phyloP scores from a whole-genome alignment of 768 basidiomycete genomes.

The Pleurotus platypus region DNA sequence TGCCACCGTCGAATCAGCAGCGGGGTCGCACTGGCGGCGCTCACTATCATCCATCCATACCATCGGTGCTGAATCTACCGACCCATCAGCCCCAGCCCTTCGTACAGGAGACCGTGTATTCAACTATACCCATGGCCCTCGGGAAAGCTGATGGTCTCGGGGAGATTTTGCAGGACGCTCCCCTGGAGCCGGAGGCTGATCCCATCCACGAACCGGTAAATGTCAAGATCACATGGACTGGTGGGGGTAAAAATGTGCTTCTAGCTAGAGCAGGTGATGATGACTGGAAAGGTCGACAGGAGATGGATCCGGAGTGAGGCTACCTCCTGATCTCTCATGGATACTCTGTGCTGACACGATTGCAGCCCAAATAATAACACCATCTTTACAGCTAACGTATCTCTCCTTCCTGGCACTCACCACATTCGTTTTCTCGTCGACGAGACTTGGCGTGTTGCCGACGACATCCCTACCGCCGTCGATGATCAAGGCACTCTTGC shows the following conservation, averaged over 20 bases:
- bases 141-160: conserved; percentile 24
- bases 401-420: conserved; percentile 84
- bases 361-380: conserved; percentile 24
- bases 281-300: conserved; percentile 68
- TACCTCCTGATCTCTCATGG: conserved; percentile 10
- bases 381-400: conserved; percentile 33
- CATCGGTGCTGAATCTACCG: conserved; percentile 33
- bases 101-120: conserved; percentile 55
- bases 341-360: conserved; percentile 10
- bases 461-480: conserved; percentile 78
- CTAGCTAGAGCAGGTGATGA: conserved; percentile 73
- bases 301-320: conserved; percentile 63
- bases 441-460: conserved; percentile 75
- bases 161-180: conserved; percentile 10
- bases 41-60: conserved; percentile 36
- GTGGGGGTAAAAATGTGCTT: conserved; percentile 59
- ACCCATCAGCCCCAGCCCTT: conserved; percentile 35
- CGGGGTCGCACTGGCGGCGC: conserved; percentile 29
- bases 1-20: conserved; percentile 16
- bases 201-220: conserved; percentile 26
- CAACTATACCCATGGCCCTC: conserved; percentile 58
- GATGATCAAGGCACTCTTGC: conserved; percentile 93
- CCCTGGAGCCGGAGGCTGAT: conserved; percentile 12
- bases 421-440: conserved; percentile 96
- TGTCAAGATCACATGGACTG: conserved; percentile 63